Conservation (phyloP, 805 yeast species). For the Debaryomyces prosopidis region DNA sequence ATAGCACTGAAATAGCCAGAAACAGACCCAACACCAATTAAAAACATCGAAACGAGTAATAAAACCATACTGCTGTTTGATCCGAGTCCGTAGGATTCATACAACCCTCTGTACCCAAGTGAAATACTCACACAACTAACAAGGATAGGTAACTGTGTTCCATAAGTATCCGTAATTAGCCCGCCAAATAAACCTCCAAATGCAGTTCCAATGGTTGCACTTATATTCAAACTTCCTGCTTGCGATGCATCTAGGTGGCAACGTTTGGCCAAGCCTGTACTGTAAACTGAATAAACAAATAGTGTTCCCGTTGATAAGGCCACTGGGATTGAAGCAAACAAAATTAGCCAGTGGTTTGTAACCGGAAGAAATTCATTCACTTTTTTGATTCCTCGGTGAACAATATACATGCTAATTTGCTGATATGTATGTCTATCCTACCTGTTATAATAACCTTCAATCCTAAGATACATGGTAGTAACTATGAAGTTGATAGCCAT, state of each 20-base stretch:
- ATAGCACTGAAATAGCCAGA: conserved; percentile 34
- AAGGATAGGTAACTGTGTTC: conserved; percentile 34
- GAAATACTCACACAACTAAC: conserved; percentile 22
- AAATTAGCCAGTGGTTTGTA: conserved; percentile 27
- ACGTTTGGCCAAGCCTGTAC: conserved; percentile 30
- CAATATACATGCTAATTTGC: neutral
- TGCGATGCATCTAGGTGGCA: conserved; percentile 28
- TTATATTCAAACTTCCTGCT: conserved; percentile 31
- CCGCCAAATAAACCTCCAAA: conserved; percentile 35
- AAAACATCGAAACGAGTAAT: conserved; percentile 27
- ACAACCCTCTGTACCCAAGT: conserved; percentile 29
- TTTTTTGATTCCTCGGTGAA: neutral
- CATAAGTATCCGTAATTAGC: conserved; percentile 31
- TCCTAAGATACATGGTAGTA: no score
- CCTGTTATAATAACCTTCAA: no score
- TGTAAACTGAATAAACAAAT: conserved; percentile 34
- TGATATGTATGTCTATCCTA: neutral
- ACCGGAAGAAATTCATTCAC: conserved; percentile 22
- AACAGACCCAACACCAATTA: conserved; percentile 33
- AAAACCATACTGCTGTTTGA: conserved; percentile 10
- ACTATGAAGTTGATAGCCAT: no score
- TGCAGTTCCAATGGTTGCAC: conserved; percentile 32
- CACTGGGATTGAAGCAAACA: conserved; percentile 29
- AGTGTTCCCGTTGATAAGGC: conserved; percentile 35
- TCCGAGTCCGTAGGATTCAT: conserved; percentile 21